These are phyloP conservation scores for Xerocomus minutiporus DNA, from an alignment of 1,284 basidiomycete genomes.

Conservation along the genomic window DNA sequence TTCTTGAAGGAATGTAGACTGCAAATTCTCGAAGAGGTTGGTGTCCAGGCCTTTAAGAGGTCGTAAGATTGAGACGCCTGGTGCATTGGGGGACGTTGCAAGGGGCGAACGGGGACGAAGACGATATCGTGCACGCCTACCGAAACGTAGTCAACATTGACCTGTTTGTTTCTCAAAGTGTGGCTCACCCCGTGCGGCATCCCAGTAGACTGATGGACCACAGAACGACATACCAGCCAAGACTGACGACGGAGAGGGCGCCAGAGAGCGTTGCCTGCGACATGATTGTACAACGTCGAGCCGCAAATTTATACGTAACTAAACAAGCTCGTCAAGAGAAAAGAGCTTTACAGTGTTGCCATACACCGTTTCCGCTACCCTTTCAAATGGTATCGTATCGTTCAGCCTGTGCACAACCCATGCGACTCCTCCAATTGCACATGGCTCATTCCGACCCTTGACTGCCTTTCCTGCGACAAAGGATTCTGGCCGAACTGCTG, in stretches of 20 bases:
- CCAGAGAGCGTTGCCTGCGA: slow-evolving; percentile 10
- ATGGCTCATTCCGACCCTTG: slow-evolving; percentile 84
- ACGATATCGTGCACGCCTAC: slow-evolving; percentile 70
- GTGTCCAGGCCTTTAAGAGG: slow-evolving; percentile 90
- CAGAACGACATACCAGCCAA: slow-evolving; percentile 69
- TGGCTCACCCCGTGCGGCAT: slow-evolving; percentile 71
- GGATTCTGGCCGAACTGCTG: slow-evolving; percentile 62
- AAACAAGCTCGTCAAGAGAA: slow-evolving; percentile 39
- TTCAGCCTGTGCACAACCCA: slow-evolving; percentile 68
- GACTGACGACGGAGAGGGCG: slow-evolving; percentile 42
- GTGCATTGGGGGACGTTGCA: slow-evolving; percentile 51
- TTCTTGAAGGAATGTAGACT: slow-evolving; percentile 85
- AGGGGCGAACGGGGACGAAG: slow-evolving; percentile 62
- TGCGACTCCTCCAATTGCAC: slow-evolving; percentile 68
- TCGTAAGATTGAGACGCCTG: slow-evolving; percentile 87
- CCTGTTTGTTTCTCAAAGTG: background rate
- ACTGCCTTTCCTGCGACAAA: slow-evolving; percentile 62
- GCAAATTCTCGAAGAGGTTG: slow-evolving; percentile 90
- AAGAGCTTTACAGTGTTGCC: slow-evolving; percentile 68
- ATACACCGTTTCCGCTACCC: slow-evolving; percentile 59
- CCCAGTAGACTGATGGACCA: slow-evolving; percentile 79
- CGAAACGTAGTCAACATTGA: slow-evolving; percentile 14
- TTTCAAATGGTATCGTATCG: slow-evolving; percentile 51
- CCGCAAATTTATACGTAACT: slow-evolving; percentile 11
- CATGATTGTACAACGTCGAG: slow-evolving; percentile 11